Evolutionary conservation across 495 filamentous ascomycete genomes (phyloP).

Genomic region (Hyaloscypha finlandica): DNA sequence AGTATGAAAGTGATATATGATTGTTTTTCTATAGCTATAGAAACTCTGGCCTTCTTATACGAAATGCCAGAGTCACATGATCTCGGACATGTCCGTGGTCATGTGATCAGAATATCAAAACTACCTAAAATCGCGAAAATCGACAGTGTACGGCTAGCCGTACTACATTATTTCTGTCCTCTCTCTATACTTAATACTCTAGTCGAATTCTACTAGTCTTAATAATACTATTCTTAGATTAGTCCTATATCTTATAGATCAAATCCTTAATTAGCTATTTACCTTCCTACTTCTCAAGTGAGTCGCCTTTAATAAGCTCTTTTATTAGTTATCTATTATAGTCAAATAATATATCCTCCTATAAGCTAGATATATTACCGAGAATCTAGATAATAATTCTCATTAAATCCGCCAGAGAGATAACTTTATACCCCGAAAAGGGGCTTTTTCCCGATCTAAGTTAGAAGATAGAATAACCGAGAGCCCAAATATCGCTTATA

Average conservation of each 20-base stretch:
- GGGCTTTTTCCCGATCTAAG: conserved; percentile 29
- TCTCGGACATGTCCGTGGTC: too few species aligned
- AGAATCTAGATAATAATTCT: conserved; percentile 25
- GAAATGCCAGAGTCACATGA: too few species aligned
- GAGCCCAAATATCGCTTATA: conserved; percentile 31
- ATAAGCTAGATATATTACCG: conserved; percentile 24
- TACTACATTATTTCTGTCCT: conserved; percentile 15
- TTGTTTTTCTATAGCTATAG: too few species aligned
- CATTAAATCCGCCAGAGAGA: conserved; percentile 24
- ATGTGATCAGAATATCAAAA: too few species aligned
- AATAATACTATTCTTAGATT: conserved; percentile 22
- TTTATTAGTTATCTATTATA: conserved; percentile 28
- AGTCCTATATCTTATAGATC: conserved; percentile 29
- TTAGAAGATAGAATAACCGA: conserved; percentile 30
- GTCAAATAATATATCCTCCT: conserved; percentile 29
- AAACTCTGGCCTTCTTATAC: too few species aligned
- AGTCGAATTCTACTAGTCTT: conserved; percentile 15
- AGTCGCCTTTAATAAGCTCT: conserved; percentile 25
- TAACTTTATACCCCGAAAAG: conserved; percentile 24
- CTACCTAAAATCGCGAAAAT: too few species aligned
- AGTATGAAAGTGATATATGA: too few species aligned
- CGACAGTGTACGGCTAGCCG: too few species aligned
- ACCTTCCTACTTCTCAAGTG: conserved; percentile 14
- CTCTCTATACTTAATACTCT: conserved; percentile 8
- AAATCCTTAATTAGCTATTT: conserved; percentile 25